A percentile compares a stretch with the other conserved stretches of the same genome.
phyloP scores from a whole-genome alignment of 495 filamentous ascomycete species.

The Daldinia concentrica region DNA sequence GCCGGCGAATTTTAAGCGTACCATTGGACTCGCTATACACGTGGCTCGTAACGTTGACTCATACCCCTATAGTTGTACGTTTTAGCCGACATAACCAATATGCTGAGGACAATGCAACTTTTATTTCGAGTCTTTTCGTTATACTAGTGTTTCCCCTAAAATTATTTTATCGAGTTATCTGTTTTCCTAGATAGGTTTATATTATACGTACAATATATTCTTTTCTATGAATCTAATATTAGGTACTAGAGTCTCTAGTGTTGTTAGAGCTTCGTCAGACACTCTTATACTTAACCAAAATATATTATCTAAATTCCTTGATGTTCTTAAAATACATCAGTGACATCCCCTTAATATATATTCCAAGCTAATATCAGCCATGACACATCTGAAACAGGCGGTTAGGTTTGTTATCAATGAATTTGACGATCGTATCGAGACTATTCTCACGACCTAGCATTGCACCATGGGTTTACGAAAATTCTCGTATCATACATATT shows the following conservation, averaged over 20 bases:
- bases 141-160: not conserved
- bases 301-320: too few relatives aligned
- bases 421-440: not conserved
- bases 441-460: not conserved
- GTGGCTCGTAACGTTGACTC: not conserved
- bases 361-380: not conserved
- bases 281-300: too few relatives aligned
- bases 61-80: not conserved
- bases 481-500: conserved; percentile 7
- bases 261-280: too few relatives aligned
- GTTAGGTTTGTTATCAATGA: not conserved
- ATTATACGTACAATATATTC: too few relatives aligned
- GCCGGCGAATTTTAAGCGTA: not conserved
- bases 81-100: not conserved
- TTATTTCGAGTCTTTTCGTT: not conserved
- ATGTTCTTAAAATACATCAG: too few relatives aligned
- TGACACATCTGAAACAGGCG: not conserved
- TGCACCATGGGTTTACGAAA: conserved; percentile 1
- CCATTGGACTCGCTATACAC: not conserved
- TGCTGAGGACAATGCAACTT: not conserved
- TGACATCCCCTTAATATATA: not conserved
- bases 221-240: not conserved
- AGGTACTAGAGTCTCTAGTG: too few relatives aligned
- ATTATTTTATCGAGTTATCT: not conserved
- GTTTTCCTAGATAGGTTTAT: too few relatives aligned